Evolutionary conservation across 78 protist genomes (phyloP), one percentile per base, ranked within the genome.

Genomic region (Dictyostelium purpureum): DNA sequence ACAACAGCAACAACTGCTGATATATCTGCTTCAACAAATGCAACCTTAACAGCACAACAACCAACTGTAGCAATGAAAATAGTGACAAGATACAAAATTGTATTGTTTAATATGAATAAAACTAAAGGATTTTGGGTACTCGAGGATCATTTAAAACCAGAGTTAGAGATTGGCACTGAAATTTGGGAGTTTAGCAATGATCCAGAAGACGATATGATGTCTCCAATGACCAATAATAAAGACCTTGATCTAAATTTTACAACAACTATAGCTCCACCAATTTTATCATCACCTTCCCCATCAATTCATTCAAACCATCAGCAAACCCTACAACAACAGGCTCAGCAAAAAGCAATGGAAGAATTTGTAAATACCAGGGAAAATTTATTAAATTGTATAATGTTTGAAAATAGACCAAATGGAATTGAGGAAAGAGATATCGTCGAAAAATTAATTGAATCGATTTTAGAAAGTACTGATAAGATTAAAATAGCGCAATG

Each of bases 81-180:
- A 26, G 66, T 26, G 52, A 75, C 66, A 51, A 73, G 54, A 47
- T 85, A 85, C 28, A 85, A 85, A 45, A 82, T 74, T 5, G 92
- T 85, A 24, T 73, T 85, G 92, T 85, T 85, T 51, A 85, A 85
- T 42, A 85, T 85, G 92, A 85, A 85, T 66, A 85, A 85, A 43
- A 85, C 92, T 12, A 85, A 85, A 73, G 92, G 92, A 21, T 85
- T 85, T 35, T 85, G 92, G 92, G 92, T 85, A 18, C 42, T 40
- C 31, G 92, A 85, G n/a, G 79, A 74, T 18, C 77, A 85, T 12
- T 47, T 85, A 67, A 52, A 54, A 61, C 26, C 10, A 3, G 92
- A 85, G 26, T n/a, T 85, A 19, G 82, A 70, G 3, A 38, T 85
- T n/a, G 92, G 92, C 2, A 24, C 11, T 16, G 92, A 85, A 76